Base-by-base conservation (phyloP, 192 early-diverging fungal species). In the Borealophlyctis nickersoniae region DNA sequence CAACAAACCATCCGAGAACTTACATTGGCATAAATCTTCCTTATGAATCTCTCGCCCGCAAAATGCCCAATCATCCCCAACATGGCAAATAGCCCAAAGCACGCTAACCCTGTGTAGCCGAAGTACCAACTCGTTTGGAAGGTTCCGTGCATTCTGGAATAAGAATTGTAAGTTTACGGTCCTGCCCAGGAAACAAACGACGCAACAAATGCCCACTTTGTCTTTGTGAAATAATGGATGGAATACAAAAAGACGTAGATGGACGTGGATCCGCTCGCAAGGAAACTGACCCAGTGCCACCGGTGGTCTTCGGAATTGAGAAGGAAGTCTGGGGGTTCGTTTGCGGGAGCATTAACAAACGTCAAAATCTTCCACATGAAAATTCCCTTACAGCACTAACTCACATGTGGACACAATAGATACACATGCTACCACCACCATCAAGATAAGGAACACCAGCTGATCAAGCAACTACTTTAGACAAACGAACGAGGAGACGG, bases 221-320 rank as follows among this genome's bases (percentile, higher is more conserved):
- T 80, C 32, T 84, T 85, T 5, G 88, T 82, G 72, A 91, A 98
- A 59, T 94, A 98, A 73, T 94, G 77, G 36, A 93, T 75, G 1
- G 90, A 88, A 66, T 98, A 98, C 59, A 90, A 58, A 65, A 93
- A 93, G 30, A 95, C 88, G 70, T 98, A 96, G 34, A 89, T 65
- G 1, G 89, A 89, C 24, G 91, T 86, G 0, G 93, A 89, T 0
- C 90, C 95, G 22, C 88, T 85, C 0, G 93, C 88, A 50, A 91
- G 81, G 73, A 96, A 93, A 9, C 91, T 85, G 31, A 86, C 81
- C 95, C 95, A 98, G 53, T 88, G 88, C 94, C 90, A 92, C 39
- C 89, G 78, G 73, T 92, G 89, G 58, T 92, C 89, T 56, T 97
- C 94, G 7, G 86, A 78, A 57, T 91, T 94, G 36, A 97, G 73